These are phyloP conservation scores for Begonia masoniana DNA, from an alignment of 306 rosid species.

Conservation along the genomic window DNA sequence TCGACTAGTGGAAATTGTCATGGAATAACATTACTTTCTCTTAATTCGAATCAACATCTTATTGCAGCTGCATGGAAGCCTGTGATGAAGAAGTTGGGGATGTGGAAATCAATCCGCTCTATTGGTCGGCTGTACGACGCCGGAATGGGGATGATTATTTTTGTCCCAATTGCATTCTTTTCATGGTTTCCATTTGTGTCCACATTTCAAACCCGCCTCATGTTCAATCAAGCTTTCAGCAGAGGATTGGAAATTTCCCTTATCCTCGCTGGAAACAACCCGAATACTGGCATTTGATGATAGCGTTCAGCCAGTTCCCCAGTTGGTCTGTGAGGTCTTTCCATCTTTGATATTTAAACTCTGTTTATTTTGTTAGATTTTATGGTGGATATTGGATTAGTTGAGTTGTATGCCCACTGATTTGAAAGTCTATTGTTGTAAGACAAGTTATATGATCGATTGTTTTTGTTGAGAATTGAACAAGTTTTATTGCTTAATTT, in stretches of 20 bases:
- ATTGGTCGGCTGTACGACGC: conserved; percentile 82
- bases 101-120: conserved; percentile 83
- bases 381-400: too few species aligned
- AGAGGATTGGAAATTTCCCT: conserved; percentile 88
- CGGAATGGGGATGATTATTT: conserved; percentile 89
- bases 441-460: too few species aligned
- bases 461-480: too few species aligned
- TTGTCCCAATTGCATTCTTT: conserved; percentile 61
- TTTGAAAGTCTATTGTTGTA: too few species aligned
- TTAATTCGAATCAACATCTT: not conserved
- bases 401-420: too few species aligned
- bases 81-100: conserved; percentile 45
- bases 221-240: conserved; percentile 97
- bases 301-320: too few species aligned
- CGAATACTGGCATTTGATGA: conserved; percentile 50
- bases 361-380: too few species aligned
- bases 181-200: conserved; percentile 97
- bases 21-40: not conserved
- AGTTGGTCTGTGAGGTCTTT: too few species aligned
- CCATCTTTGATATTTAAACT: too few species aligned
- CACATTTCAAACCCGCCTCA: conserved; percentile 85
- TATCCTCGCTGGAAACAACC: conserved; percentile 87
- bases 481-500: too few species aligned
- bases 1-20: too few species aligned
- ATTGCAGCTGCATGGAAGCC: conserved; percentile 87